Base-by-base conservation (phyloP, 192 early-diverging fungal genomes). In the Piromyces sp. region DNA sequence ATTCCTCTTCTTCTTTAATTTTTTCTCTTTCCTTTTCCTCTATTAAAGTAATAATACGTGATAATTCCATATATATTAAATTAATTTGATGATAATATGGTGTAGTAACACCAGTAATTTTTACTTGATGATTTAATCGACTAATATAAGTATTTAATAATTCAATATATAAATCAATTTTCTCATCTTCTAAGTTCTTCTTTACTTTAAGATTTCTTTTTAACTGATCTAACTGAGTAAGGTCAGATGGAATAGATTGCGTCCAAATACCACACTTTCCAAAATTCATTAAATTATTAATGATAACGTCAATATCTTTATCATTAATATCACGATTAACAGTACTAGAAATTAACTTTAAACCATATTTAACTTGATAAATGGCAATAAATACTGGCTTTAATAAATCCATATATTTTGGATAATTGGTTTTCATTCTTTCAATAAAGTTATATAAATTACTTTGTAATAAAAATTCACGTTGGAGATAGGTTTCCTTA, bases 331-430 rank as follows among this genome's bases (percentile, higher is more conserved):
- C 30, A 26, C n/a, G 37, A 30, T 80, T 81, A 4, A 19, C 79
- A 42, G 79, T 51, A 17, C 86, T 83, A 13, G 88, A 83, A 33
- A 92, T 81, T 68, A 93, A 79, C 19, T 91, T 83, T n/a, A 95
- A 58, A 38, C 94, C 95, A 83, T 90, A 93, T 84, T 94, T 92
- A 82, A 96, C 83, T 82, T 94, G 92, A 82, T 92, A 90, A 3
- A 96, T 84, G 16, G 91, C 88, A n/a, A 92, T 84, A 30, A 89
- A 84, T 30, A 94, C 31, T 7, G 94, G 94, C 29, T 93, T 91
- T 1, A 93, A 82, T 79, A 96, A 87, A 86, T 96, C 95, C 28
- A 87, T 86, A 84, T 95, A 96, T 17, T 89, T 83, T 2, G 90
- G 89, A 85, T 93, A 96, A 82, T 94, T 93, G 29, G 85, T 81